Evolutionary conservation across 2,329 filamentous ascomycete species (phyloP).

Genomic region (Penicillium digitatum): DNA sequence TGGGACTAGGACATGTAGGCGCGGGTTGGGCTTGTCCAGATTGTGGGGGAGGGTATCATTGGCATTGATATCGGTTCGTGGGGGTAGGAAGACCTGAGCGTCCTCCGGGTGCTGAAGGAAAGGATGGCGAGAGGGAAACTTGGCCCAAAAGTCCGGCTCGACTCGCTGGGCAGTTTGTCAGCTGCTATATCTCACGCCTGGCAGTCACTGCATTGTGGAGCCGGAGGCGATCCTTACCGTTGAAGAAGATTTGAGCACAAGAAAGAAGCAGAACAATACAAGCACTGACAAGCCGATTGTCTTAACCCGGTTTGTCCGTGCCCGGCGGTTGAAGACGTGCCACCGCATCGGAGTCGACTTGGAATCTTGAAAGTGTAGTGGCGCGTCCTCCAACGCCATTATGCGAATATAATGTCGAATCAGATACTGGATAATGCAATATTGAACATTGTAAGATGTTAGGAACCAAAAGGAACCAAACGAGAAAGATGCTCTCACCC

Average conservation of each 20-base stretch:
- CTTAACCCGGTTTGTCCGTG: constrained; percentile 26
- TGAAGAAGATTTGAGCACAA: constrained; percentile 19
- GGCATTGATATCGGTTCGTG: constrained; percentile 15
- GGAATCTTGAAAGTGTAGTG: constrained; percentile 25
- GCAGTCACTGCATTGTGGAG: background rate
- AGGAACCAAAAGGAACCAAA: constrained; percentile 1
- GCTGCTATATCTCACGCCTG: background rate
- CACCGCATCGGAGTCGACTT: constrained; percentile 24
- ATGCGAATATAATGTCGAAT: constrained; percentile 6
- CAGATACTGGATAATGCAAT: background rate
- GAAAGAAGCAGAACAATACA: constrained; percentile 25
- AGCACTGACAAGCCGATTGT: constrained; percentile 20
- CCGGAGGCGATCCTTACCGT: constrained; percentile 17
- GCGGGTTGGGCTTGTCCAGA: constrained; percentile 35
- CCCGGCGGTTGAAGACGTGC: constrained; percentile 27
- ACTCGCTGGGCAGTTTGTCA: constrained; percentile 19
- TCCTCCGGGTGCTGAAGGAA: constrained; percentile 32
- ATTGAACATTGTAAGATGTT: constrained; percentile 2
- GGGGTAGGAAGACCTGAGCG: constrained; percentile 26
- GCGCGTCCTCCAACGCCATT: constrained; percentile 28
- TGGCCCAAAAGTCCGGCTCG: constrained; percentile 31
- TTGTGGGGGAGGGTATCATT: constrained; percentile 31
- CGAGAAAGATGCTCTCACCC: constrained; percentile 18
- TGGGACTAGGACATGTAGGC: constrained; percentile 56
- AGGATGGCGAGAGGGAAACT: constrained; percentile 33